Percentiles rank a stretch among this genome's conserved stretches.
Conservation (phyloP, 2,329 filamentous ascomycete genomes). For the Exophiala sp. region DNA sequence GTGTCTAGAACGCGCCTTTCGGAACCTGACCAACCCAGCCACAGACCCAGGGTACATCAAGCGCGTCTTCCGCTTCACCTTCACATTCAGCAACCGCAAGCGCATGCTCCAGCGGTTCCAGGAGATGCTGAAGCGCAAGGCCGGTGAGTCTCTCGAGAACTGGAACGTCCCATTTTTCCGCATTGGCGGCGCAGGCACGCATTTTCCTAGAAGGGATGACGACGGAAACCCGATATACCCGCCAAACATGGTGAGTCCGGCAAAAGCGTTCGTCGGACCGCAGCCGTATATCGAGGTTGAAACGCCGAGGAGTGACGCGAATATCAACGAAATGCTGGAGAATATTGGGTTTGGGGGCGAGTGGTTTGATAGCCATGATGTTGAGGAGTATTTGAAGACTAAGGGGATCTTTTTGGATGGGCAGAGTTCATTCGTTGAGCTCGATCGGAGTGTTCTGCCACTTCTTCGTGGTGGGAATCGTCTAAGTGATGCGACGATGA, state of each 20-base stretch:
- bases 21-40: constrained; percentile 31
- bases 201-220: constrained; percentile 49
- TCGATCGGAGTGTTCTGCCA: constrained; percentile 14
- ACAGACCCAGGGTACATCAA: constrained; percentile 49
- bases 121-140: constrained; percentile 36
- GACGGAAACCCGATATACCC: constrained; percentile 37
- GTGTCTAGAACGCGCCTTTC: constrained; percentile 60
- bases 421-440: constrained; percentile 31
- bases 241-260: constrained; percentile 29
- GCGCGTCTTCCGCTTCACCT: constrained; percentile 67
- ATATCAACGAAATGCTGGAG: constrained; percentile 31
- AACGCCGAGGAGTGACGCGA: constrained; percentile 29
- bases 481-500: not conserved
- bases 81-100: constrained; percentile 52
- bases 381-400: constrained; percentile 66
- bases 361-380: constrained; percentile 74
- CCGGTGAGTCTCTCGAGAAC: constrained; percentile 53
- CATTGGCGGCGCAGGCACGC: constrained; percentile 66
- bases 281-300: constrained; percentile 21
- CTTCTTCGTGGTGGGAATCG: not conserved
- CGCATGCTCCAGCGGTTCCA: constrained; percentile 40
- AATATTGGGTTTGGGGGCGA: constrained; percentile 65
- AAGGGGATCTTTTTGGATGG: constrained; percentile 33
- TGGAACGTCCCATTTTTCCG: constrained; percentile 62
- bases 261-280: constrained; percentile 20